phyloP scores from a whole-genome alignment of 805 yeast genomes.

The Torulaspora indica region DNA sequence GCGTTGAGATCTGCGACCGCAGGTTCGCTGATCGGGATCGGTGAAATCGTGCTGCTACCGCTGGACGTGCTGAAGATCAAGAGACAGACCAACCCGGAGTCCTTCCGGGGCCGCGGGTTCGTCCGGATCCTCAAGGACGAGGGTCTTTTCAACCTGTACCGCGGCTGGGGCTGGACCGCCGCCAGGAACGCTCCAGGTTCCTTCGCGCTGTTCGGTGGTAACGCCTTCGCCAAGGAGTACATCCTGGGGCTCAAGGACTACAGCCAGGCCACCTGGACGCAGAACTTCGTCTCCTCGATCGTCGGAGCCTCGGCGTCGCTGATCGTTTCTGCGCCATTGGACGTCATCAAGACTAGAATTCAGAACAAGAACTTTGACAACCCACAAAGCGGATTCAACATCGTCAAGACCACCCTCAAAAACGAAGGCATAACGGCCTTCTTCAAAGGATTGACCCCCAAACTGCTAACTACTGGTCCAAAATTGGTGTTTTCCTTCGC shows the following conservation, averaged over 20 bases:
- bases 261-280: constrained; percentile 87
- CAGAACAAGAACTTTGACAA: constrained; percentile 95
- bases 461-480: constrained; percentile 95
- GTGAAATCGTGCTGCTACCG: constrained; percentile 93
- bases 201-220: constrained; percentile 96
- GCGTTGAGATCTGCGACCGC: constrained; percentile 97
- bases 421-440: constrained; percentile 87
- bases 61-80: constrained; percentile 95
- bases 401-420: constrained; percentile 85
- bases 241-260: constrained; percentile 82
- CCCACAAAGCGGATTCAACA: constrained; percentile 90
- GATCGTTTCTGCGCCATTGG: constrained; percentile 95
- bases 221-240: constrained; percentile 97
- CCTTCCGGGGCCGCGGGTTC: constrained; percentile 98
- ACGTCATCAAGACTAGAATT: constrained; percentile 96
- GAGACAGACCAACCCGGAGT: constrained; percentile 99
- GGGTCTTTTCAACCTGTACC: constrained; percentile 77
- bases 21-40: constrained; percentile 95
- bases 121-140: constrained; percentile 80
- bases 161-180: constrained; percentile 99
- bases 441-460: constrained; percentile 96
- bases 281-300: constrained; percentile 91
- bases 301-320: constrained; percentile 96
- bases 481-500: constrained; percentile 98
- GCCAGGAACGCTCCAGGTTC: constrained; percentile 99